Percentiles rank a stretch among this genome's conserved stretches.
Evolutionary conservation across 2,329 filamentous ascomycete genomes (phyloP).

Genomic region (Cercospora zeina): DNA sequence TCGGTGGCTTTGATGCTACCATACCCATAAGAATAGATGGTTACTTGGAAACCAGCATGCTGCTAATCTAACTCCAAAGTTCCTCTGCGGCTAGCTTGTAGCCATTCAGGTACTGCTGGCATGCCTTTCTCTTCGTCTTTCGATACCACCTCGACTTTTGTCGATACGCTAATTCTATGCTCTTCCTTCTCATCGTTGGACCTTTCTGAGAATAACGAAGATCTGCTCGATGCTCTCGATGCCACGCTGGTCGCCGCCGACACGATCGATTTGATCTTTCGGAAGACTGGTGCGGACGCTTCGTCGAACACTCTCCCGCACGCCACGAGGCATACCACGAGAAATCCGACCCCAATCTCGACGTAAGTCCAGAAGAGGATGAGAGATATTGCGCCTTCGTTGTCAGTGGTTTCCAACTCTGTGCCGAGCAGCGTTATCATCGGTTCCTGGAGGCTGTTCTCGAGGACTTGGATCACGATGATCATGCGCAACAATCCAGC

Average conservation of each 20-base stretch:
- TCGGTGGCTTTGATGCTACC: background rate
- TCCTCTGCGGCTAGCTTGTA: conserved; percentile 21
- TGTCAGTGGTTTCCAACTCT: conserved; percentile 13
- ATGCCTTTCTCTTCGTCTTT: conserved; percentile 16
- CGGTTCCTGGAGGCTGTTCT: conserved; percentile 11
- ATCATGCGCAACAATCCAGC: conserved; percentile 25
- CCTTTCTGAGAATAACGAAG: conserved; percentile 15
- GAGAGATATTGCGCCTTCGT: conserved; percentile 18
- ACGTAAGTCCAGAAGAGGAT: conserved; percentile 23
- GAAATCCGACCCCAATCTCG: conserved; percentile 24
- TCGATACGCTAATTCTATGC: conserved; percentile 16
- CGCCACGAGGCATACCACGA: conserved; percentile 22
- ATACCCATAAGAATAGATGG: background rate
- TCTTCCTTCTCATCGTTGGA: conserved; percentile 19
- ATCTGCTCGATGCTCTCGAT: conserved; percentile 19
- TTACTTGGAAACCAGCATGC: background rate
- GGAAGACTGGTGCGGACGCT: conserved; percentile 16
- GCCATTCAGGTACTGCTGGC: conserved; percentile 20
- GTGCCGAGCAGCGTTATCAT: conserved; percentile 17
- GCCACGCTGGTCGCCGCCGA: conserved; percentile 16
- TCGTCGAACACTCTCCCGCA: conserved; percentile 22
- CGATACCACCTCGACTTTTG: conserved; percentile 15
- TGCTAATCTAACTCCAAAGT: conserved; percentile 14
- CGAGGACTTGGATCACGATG: conserved; percentile 15
- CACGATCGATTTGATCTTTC: conserved; percentile 16